Evolutionary conservation across 2,329 filamentous ascomycete species (phyloP).

Genomic region (Diplodia corticola): DNA sequence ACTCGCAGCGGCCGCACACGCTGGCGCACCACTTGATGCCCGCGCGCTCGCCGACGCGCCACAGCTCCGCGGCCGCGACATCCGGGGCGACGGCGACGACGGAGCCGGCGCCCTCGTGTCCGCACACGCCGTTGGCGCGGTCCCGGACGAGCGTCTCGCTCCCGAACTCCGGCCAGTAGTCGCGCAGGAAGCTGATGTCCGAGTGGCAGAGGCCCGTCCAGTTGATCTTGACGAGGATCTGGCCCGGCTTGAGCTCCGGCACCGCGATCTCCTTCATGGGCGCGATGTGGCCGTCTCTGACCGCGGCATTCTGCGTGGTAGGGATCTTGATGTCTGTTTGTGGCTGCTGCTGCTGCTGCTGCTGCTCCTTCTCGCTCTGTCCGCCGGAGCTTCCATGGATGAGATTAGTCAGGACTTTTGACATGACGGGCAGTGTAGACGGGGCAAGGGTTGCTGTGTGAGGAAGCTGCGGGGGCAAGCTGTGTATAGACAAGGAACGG

Average conservation of each 20-base stretch:
- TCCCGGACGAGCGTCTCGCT: slow-evolving; percentile 33
- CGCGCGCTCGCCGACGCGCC: slow-evolving; percentile 54
- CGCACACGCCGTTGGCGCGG: slow-evolving; percentile 27
- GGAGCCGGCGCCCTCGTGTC: slow-evolving; percentile 59
- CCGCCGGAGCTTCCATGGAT: background rate
- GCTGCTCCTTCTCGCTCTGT: background rate
- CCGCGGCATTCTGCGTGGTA: slow-evolving; percentile 38
- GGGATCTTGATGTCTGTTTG: slow-evolving; percentile 32
- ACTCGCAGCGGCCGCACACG: slow-evolving; percentile 52
- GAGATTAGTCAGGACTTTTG: background rate
- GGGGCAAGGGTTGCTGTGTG: background rate
- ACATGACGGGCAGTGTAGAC: background rate
- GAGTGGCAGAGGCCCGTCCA: slow-evolving; percentile 59
- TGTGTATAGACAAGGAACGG: background rate
- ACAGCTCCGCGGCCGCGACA: slow-evolving; percentile 36
- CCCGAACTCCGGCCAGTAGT: slow-evolving; percentile 49
- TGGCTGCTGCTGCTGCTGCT: background rate
- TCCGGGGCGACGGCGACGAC: slow-evolving; percentile 52
- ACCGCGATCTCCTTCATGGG: slow-evolving; percentile 32
- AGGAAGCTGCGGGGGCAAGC: background rate
- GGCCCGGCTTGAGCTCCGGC: slow-evolving; percentile 41
- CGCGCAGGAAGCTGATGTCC: slow-evolving; percentile 59
- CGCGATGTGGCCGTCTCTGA: slow-evolving; percentile 38
- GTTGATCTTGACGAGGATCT: slow-evolving; percentile 59
- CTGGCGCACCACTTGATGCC: slow-evolving; percentile 55